Base-by-base conservation (phyloP, 352 stramenopile species). In the Pythium plurisporium region DNA sequence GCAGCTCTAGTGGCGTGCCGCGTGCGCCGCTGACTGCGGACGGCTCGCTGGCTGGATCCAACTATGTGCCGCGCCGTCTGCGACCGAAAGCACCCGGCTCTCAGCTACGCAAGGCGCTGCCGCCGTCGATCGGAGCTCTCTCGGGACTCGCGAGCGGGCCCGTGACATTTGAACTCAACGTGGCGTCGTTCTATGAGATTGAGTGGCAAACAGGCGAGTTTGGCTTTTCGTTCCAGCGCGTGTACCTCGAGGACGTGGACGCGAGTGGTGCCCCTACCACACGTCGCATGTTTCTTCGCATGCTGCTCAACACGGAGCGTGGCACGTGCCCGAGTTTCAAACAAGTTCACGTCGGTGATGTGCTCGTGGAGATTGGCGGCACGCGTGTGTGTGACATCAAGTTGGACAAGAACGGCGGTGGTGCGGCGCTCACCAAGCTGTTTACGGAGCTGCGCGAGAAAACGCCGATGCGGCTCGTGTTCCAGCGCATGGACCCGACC, bases 241-340 rank as follows among this genome's bases (percentile, higher is more conserved):
- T 89, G 5, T 87, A 86, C 67, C 59, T 76, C 3, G 74, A 80
- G 9, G 67, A 78, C 25, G 70, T 72, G 25, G 56, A 78, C 31
- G 76, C 72, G 22, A 62, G 71, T 37, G 68, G 41, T 17, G 33
- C 33, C 5, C 46, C 51, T 12, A 30, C 11, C 31, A 33, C 26
- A 19, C 52, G 60, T 11, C 62, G 41, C 5, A 72, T 87, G 47
- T 89, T 79, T 40, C 58, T 89, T 55, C 76, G 79, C 7, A 87
- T 89, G 79, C 67, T 89, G 42, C 72, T 89, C 23, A 82, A 89
- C 60, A 89, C 79, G 47, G 79, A 89, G 31, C 76, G 79, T 33
- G 76, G 71, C 38, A 87, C 76, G 34, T 89, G 79, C 64, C 66
- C 64, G 30, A 86, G 71, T 51, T 89, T 89, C 55, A 59, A 65